A percentile compares a stretch with the other conserved stretches of the same genome.
phyloP scores from a whole-genome alignment of 352 stramenopile genomes.

The Pythium coloratum region DNA sequence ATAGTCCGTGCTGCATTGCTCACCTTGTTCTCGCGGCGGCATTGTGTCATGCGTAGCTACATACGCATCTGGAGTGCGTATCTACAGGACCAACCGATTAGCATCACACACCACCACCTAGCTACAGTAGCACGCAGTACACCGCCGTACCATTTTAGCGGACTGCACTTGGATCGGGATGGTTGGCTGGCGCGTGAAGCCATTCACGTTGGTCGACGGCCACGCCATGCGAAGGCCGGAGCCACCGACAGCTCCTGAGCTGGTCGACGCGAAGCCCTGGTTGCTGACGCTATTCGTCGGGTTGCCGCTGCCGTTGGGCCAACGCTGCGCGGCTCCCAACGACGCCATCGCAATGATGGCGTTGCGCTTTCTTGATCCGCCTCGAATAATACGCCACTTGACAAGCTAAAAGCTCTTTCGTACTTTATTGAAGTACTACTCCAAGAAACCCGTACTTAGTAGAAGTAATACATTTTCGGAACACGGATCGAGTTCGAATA shows the following conservation, averaged over 20 bases:
- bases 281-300: background rate
- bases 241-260: background rate
- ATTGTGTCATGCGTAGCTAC: constrained; percentile 70
- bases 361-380: background rate
- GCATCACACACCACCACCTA: background rate
- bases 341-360: constrained; percentile 2
- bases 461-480: constrained; percentile 9
- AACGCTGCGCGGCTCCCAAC: background rate
- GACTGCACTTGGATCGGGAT: background rate
- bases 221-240: constrained; percentile 19
- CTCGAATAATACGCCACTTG: background rate
- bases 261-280: background rate
- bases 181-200: constrained; percentile 11
- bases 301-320: background rate
- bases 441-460: constrained; percentile 18
- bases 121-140: background rate
- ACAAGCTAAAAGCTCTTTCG: constrained; percentile 9
- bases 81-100: constrained; percentile 33
- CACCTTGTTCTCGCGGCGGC: constrained; percentile 61
- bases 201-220: constrained; percentile 15
- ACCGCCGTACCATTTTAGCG: constrained; percentile 12
- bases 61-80: constrained; percentile 53
- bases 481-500: background rate
- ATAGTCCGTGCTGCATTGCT: background rate
- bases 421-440: constrained; percentile 25